Evolutionary conservation across 441 rosid genomes (phyloP).

Genomic region (Cnidoscolus chayamansa): DNA sequence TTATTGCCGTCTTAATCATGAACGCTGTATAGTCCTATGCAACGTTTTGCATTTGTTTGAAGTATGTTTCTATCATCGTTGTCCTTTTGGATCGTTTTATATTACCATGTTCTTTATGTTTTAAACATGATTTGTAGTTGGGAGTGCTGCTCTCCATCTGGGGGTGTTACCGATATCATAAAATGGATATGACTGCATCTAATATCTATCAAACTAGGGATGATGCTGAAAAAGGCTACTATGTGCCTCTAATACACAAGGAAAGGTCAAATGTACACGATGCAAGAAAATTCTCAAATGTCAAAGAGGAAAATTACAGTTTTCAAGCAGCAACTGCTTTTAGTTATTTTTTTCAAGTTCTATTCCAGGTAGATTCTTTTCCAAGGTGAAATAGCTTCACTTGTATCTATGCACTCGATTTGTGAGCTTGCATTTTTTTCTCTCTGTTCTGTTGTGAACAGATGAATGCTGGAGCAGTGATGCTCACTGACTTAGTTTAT

Average conservation of each 20-base stretch:
- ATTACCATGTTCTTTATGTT: slow-evolving; percentile 9
- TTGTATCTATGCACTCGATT: slow-evolving; percentile 5
- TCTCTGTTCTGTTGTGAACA: slow-evolving; percentile 34
- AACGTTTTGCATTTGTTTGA: slow-evolving; percentile 11
- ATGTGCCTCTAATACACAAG: slow-evolving; percentile 21
- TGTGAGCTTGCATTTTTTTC: slow-evolving; percentile 15
- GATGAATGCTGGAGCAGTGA: slow-evolving; percentile 88
- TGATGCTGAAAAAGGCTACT: slow-evolving; percentile 59
- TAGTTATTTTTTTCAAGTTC: slow-evolving; percentile 50
- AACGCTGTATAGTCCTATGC: not conserved
- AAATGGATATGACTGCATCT: slow-evolving; percentile 35
- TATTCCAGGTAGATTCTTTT: slow-evolving; percentile 53
- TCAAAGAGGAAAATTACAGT: slow-evolving; percentile 23
- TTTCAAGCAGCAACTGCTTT: slow-evolving; percentile 39
- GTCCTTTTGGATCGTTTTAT: not conserved
- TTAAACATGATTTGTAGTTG: slow-evolving; percentile 39
- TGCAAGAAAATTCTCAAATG: slow-evolving; percentile 34
- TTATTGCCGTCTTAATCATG: not conserved
- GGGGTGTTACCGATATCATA: slow-evolving; percentile 67
- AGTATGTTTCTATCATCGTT: slow-evolving; percentile 7
- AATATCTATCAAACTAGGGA: slow-evolving; percentile 43
- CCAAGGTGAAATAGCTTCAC: not conserved
- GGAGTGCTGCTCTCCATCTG: slow-evolving; percentile 66
- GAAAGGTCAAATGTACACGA: slow-evolving; percentile 20
- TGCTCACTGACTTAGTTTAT: slow-evolving; percentile 81